Percentiles rank a stretch among this genome's conserved stretches.
These are phyloP conservation scores for Fusarium nygamai DNA, from an alignment of 2,329 filamentous ascomycete species.

Conservation along the genomic window DNA sequence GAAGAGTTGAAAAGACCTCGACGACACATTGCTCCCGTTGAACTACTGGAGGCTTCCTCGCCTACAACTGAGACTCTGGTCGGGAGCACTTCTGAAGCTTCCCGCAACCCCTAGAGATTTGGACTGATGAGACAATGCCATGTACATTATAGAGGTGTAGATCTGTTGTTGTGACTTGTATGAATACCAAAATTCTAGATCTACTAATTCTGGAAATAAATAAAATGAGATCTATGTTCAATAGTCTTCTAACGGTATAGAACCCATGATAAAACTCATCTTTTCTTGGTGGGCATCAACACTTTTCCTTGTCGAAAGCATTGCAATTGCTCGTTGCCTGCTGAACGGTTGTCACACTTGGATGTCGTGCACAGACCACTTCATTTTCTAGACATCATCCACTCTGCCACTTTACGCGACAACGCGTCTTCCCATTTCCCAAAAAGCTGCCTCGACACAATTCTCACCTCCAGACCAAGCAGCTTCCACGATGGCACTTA, in stretches of 20 bases:
- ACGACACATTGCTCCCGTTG: slow-evolving; percentile 66
- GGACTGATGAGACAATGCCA: slow-evolving; percentile 18
- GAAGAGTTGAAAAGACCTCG: slow-evolving; percentile 86
- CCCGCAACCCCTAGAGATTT: slow-evolving; percentile 38
- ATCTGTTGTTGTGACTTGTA: slow-evolving; percentile 40
- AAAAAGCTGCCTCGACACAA: slow-evolving; percentile 38
- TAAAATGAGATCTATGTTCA: background rate
- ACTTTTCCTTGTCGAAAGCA: background rate
- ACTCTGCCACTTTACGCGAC: slow-evolving; percentile 56
- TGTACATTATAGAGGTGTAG: slow-evolving; percentile 41
- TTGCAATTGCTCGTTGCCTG: slow-evolving; percentile 18
- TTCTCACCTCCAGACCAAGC: slow-evolving; percentile 18
- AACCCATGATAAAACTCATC: background rate
- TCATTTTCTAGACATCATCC: slow-evolving; percentile 29
- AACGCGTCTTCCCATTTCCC: slow-evolving; percentile 46
- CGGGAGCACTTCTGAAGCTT: slow-evolving; percentile 48
- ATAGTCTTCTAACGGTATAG: background rate
- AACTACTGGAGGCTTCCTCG: slow-evolving; percentile 48
- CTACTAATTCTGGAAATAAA: background rate
- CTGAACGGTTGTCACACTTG: slow-evolving; percentile 8
- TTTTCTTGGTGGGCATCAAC: background rate
- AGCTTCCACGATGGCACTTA: slow-evolving; percentile 67
- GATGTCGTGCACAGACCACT: slow-evolving; percentile 36
- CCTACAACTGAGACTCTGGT: slow-evolving; percentile 47
- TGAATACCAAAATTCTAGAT: slow-evolving; percentile 36